Conservation (phyloP, 768 basidiomycete genomes). For the Mycena crocata region DNA sequence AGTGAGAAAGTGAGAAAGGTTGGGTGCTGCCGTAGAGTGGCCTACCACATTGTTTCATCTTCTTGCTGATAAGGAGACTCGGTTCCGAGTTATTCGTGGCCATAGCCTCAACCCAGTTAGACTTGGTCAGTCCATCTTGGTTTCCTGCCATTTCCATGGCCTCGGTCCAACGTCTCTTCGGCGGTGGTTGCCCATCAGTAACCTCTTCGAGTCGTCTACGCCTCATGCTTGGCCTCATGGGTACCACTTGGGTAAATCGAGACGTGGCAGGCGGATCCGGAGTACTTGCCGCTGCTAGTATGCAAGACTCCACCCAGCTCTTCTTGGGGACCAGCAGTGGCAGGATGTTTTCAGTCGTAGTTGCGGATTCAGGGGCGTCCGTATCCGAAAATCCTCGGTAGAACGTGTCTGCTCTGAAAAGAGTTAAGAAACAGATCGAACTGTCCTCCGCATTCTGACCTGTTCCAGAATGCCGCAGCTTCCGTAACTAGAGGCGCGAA, state of each 20-base stretch:
- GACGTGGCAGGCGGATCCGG: not conserved
- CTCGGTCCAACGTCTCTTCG: slow-evolving; percentile 19
- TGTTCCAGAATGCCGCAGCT: slow-evolving; percentile 6
- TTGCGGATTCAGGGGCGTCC: not conserved
- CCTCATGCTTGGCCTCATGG: not conserved
- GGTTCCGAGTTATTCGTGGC: not conserved
- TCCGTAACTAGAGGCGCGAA: slow-evolving; percentile 18
- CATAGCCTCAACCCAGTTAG: slow-evolving; percentile 21
- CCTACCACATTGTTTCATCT: too few species aligned
- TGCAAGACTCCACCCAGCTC: slow-evolving; percentile 22
- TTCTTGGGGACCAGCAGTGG: not conserved
- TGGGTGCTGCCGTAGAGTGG: too few species aligned
- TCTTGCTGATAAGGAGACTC: too few species aligned
- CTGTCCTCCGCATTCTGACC: not conserved
- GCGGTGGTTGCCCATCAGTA: not conserved
- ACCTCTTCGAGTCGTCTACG: not conserved
- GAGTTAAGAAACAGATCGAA: not conserved
- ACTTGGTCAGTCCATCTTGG: not conserved
- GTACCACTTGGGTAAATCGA: not conserved
- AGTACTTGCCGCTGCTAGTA: slow-evolving; percentile 1
- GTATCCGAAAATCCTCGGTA: not conserved
- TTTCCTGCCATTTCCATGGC: slow-evolving; percentile 26
- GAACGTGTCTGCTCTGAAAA: not conserved
- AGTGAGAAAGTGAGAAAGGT: slow-evolving; percentile 13
- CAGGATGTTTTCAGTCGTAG: too few species aligned